Conservation (phyloP, 2,329 filamentous ascomycete species). For the Drechmeria coniospora region DNA sequence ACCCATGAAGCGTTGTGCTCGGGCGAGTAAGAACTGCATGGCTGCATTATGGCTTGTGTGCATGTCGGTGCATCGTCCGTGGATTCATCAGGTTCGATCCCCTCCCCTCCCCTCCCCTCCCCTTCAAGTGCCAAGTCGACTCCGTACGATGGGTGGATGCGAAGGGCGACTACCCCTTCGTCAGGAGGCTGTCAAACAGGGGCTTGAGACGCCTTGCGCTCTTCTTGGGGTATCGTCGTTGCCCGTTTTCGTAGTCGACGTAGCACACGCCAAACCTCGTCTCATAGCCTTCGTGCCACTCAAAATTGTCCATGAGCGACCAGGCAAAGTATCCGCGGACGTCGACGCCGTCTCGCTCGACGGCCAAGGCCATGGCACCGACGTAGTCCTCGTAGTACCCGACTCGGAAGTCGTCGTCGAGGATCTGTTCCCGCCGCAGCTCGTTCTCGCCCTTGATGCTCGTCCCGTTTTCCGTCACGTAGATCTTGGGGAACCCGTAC, state of each 20-base stretch:
- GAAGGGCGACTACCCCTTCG: slow-evolving; percentile 30
- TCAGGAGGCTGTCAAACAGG: slow-evolving; percentile 56
- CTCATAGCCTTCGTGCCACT: slow-evolving; percentile 85
- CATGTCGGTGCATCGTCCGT: too few relatives aligned
- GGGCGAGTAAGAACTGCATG: too few relatives aligned
- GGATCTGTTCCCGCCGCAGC: slow-evolving; percentile 50
- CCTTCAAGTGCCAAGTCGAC: too few relatives aligned
- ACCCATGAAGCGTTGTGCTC: too few relatives aligned
- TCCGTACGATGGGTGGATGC: too few relatives aligned
- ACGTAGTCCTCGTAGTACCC: slow-evolving; percentile 70
- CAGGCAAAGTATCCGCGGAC: slow-evolving; percentile 72
- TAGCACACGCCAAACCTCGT: slow-evolving; percentile 74
- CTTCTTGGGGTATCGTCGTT: slow-evolving; percentile 73
- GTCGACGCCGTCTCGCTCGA: slow-evolving; percentile 57
- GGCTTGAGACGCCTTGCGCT: slow-evolving; percentile 57
- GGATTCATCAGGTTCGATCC: too few relatives aligned
- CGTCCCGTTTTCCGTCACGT: slow-evolving; percentile 81
- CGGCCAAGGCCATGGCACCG: slow-evolving; percentile 58
- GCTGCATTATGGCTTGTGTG: too few relatives aligned
- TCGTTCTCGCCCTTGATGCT: slow-evolving; percentile 74
- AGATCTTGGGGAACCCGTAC: slow-evolving; percentile 63
- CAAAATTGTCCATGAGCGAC: slow-evolving; percentile 83
- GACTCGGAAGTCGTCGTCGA: slow-evolving; percentile 69
- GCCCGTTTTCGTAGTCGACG: slow-evolving; percentile 67
- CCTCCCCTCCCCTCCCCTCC: too few relatives aligned